These are phyloP conservation scores for Xylaria acuta DNA, from an alignment of 495 filamentous ascomycete genomes.

Conservation along the genomic window DNA sequence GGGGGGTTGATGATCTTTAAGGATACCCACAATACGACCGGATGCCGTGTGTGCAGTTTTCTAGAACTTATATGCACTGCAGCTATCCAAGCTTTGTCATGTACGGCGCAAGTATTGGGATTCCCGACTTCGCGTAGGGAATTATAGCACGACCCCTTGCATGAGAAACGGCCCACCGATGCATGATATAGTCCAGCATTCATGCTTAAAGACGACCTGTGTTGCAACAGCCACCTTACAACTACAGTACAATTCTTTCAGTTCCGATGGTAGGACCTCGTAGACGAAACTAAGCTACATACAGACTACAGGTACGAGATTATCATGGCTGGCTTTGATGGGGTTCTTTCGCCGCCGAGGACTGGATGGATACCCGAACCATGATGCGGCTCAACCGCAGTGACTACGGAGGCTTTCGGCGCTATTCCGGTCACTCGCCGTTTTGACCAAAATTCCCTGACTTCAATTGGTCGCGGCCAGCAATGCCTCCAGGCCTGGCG, in stretches of 20 bases:
- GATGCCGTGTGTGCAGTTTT: neutral
- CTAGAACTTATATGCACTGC: neutral
- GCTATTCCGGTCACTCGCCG: conserved; percentile 25
- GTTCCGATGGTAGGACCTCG: neutral
- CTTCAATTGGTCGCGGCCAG: conserved; percentile 22
- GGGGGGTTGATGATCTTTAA: neutral
- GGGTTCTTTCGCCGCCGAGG: neutral
- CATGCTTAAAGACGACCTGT: neutral
- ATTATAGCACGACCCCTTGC: neutral
- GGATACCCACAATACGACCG: conserved; percentile 11
- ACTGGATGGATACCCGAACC: conserved; percentile 5
- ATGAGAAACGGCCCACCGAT: neutral
- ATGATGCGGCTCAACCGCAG: conserved; percentile 29
- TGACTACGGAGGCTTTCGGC: conserved; percentile 21
- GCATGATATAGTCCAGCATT: neutral
- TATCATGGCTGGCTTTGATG: neutral
- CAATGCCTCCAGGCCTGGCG: conserved; percentile 7
- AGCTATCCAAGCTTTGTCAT: neutral
- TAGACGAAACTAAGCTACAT: neutral
- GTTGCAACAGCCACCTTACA: neutral
- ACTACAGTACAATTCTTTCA: neutral
- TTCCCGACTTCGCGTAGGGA: neutral
- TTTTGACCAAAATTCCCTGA: conserved; percentile 7
- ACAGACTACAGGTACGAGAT: neutral
- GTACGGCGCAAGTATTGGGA: neutral